Base-by-base conservation (phyloP, 257 asterid species). In the Nicotiana benthamiana region DNA sequence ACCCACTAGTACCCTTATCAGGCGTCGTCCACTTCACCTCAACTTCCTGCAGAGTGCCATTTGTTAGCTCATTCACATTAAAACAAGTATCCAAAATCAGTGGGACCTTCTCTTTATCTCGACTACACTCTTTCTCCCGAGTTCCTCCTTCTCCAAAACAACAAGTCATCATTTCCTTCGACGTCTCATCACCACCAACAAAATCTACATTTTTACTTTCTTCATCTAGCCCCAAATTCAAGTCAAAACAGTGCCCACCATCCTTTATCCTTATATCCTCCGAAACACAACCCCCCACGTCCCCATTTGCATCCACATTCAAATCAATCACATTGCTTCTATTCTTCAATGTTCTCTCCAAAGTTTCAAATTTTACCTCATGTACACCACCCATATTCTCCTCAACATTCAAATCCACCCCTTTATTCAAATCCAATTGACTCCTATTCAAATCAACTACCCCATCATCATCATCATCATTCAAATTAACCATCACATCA, bases 221-320 rank as follows among this genome's bases (percentile, higher is more conserved):
- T 34, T 89, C 94, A 82, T 93, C 96, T 28, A 90, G 80, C 81
- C 86, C 90, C 75, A 94, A 89, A 91, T 94, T 94, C 90, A 94
- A 90, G 88, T 94, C 97, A 89, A 94, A 92, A 63, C 86, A 56
- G 27, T 80, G 87, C 20, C 82, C 56, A 0, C 56, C 17, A 8
- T 2, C 86, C 75, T 81, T 89, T 75, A 81, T 82, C 77, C 80
- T 90, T 27, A 51, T 68, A 79, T 61, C 51, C 82, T 60, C 60
- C 57, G 72, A 62, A 20, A 66, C 60, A 74, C 17, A 22, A 82
- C 67, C 83, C 32, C 75, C 83, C 26, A n/a, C 92, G 32, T 77
- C 86, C 74, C 87, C 97, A 79, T 82, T 87, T 34, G 77, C 97
- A 75, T 89, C 93, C 86, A 93, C 51, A 85, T 95, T 95, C 89